Percentiles rank a stretch among this genome's conserved stretches.
Conservation (phyloP, 345 rosid species). For the Conringia planisiliqua region DNA sequence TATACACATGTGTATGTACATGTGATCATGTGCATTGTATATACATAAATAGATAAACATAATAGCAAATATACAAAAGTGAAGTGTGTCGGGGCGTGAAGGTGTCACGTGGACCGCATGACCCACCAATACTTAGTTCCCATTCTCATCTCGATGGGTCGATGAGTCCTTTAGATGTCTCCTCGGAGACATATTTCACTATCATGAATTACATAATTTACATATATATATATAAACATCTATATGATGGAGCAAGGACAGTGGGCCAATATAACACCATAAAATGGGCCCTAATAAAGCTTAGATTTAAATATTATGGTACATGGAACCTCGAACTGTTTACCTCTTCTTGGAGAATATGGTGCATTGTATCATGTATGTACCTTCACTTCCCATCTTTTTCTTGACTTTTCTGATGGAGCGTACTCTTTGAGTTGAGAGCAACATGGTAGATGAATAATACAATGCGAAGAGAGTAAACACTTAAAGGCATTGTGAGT, state of each 20-base stretch:
- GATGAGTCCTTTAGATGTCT: conserved; percentile 27
- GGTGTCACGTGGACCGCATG: conserved; percentile 38
- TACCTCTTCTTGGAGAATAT: conserved; percentile 7
- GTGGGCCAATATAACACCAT: conserved; percentile 28
- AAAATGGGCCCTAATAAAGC: conserved; percentile 12
- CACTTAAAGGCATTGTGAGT: background rate
- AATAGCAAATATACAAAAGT: conserved; percentile 31
- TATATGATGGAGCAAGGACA: conserved; percentile 10
- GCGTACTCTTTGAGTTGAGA: background rate
- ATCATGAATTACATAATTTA: conserved; percentile 7
- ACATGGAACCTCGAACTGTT: conserved; percentile 26
- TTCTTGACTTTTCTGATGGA: conserved; percentile 17
- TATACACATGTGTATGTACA: background rate
- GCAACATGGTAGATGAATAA: background rate
- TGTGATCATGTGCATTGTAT: conserved; percentile 31
- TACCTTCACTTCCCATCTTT: conserved; percentile 3
- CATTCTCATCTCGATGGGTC: conserved; percentile 26
- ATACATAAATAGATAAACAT: conserved; percentile 24
- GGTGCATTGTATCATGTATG: conserved; percentile 28
- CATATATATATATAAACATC: background rate
- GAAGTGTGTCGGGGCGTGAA: conserved; percentile 25
- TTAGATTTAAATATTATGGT: conserved; percentile 15
- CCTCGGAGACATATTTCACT: conserved; percentile 17
- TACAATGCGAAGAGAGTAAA: background rate
- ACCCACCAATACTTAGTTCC: conserved; percentile 35